A percentile compares a stretch with the other conserved stretches of the same genome.
Conservation (phyloP, 2,329 filamentous ascomycete species). For the Fusarium cicatricum region DNA sequence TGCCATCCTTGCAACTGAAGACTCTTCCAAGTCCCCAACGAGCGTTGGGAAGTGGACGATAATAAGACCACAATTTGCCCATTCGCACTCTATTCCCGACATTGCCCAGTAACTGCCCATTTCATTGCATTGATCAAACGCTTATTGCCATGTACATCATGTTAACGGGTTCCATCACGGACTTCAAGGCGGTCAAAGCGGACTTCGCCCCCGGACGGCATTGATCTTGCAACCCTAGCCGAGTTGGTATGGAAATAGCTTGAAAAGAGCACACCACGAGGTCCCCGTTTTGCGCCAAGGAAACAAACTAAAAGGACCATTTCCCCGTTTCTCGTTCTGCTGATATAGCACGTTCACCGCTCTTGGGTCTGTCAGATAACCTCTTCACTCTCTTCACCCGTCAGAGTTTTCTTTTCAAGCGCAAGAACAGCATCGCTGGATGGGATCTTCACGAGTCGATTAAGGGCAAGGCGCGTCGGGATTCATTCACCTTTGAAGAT, state of each 20-base stretch:
- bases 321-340: conserved; percentile 17
- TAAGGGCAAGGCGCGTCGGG: conserved; percentile 2
- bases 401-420: background rate
- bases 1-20: conserved; percentile 23
- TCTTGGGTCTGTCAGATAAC: conserved; percentile 2
- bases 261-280: conserved; percentile 30
- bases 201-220: conserved; percentile 33
- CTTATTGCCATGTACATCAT: conserved; percentile 30
- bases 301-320: conserved; percentile 31
- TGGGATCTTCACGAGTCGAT: background rate
- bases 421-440: background rate
- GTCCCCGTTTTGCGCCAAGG: conserved; percentile 25
- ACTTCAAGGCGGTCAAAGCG: conserved; percentile 40
- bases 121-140: conserved; percentile 35
- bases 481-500: background rate
- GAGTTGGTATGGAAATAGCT: conserved; percentile 24
- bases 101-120: conserved; percentile 17
- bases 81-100: conserved; percentile 15
- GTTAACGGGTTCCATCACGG: conserved; percentile 37
- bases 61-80: conserved; percentile 20
- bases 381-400: conserved; percentile 2
- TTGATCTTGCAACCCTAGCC: conserved; percentile 35
- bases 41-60: background rate
- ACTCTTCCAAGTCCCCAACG: background rate
- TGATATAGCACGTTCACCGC: conserved; percentile 25